Percentiles rank a stretch among this genome's conserved stretches.
phyloP scores from a whole-genome alignment of 306 rosid genomes.

The Cucurbita maxima region DNA sequence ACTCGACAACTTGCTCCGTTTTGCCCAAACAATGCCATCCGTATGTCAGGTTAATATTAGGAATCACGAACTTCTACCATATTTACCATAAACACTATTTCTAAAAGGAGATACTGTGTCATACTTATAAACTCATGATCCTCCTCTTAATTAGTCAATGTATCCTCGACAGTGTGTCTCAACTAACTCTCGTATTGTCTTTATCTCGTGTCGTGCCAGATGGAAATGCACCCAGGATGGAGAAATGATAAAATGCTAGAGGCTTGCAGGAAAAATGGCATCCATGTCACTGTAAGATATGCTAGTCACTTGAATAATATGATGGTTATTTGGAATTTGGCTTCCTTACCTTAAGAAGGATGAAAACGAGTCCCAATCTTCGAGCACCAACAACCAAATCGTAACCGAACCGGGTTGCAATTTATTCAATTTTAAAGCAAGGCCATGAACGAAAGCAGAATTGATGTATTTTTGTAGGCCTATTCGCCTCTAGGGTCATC shows the following conservation, averaged over 20 bases:
- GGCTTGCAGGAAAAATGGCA: constrained; percentile 36
- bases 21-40: constrained; percentile 26
- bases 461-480: background rate
- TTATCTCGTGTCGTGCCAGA: constrained; percentile 16
- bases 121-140: too few species aligned
- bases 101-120: too few species aligned
- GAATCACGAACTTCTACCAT: too few species aligned
- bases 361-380: too few species aligned
- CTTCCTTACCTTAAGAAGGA: too few species aligned
- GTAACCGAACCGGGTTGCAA: too few species aligned
- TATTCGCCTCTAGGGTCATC: background rate
- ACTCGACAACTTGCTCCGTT: constrained; percentile 20
- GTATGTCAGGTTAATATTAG: background rate
- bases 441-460: background rate
- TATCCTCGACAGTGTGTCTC: background rate
- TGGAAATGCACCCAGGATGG: constrained; percentile 62
- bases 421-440: background rate
- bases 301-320: background rate
- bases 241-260: constrained; percentile 16
- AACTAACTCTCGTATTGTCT: background rate
- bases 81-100: too few species aligned
- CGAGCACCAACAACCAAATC: too few species aligned
- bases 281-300: constrained; percentile 39
- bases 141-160: too few species aligned
- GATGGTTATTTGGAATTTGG: background rate